Evolutionary conservation across 139 green algal species (phyloP).

Genomic region (Chlorella sp.): DNA sequence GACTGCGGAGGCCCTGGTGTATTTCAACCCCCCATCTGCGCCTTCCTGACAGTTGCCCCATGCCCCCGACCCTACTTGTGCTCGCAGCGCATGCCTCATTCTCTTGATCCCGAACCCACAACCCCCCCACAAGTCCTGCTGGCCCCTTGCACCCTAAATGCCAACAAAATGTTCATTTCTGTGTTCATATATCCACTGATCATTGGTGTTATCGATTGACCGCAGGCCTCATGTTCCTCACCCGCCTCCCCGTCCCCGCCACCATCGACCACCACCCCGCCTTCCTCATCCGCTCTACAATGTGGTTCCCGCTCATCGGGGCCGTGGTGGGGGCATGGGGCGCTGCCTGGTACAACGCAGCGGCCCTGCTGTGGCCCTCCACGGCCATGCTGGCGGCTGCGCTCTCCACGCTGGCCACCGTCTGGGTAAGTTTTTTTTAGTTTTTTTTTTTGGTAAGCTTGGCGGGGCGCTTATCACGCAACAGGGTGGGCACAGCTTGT

Average conservation of each 20-base stretch:
- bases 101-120: too few relatives aligned
- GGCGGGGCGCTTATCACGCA: too few relatives aligned
- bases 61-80: too few relatives aligned
- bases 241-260: conserved; percentile 51
- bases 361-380: conserved; percentile 43
- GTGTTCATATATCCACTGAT: not conserved
- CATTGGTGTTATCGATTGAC: too few relatives aligned
- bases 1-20: too few relatives aligned
- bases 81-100: not conserved
- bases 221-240: conserved; percentile 63
- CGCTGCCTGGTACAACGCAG: conserved; percentile 46
- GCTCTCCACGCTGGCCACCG: conserved; percentile 44
- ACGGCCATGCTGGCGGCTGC: conserved; percentile 20
- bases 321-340: conserved; percentile 55
- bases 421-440: conserved; percentile 47
- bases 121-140: not conserved
- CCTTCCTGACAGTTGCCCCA: too few relatives aligned
- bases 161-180: not conserved
- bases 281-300: conserved; percentile 60
- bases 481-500: too few relatives aligned
- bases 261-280: conserved; percentile 65
- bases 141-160: not conserved
- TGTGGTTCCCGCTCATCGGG: conserved; percentile 62
- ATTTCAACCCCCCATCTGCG: too few relatives aligned
- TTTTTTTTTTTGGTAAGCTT: not conserved